phyloP scores from a whole-genome alignment of 2,329 filamentous ascomycete genomes.

The Microcyclosporella mali region DNA sequence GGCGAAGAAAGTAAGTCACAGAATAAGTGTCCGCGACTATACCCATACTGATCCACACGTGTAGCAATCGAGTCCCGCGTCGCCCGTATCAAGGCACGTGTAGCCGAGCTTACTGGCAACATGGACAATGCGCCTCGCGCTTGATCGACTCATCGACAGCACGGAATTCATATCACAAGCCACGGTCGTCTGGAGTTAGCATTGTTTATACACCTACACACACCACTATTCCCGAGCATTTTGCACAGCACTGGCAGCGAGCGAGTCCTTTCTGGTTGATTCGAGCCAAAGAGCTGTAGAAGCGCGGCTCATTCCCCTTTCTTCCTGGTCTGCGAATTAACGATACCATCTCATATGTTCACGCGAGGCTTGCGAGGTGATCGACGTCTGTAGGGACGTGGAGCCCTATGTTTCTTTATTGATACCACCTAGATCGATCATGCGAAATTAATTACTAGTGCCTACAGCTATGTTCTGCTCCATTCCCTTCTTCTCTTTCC shows the following conservation, averaged over 20 bases:
- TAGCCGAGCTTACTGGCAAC: constrained; percentile 73
- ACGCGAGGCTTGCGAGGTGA: constrained; percentile 5
- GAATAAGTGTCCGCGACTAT: background rate
- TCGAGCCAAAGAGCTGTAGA: constrained; percentile 1
- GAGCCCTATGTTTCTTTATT: constrained; percentile 3
- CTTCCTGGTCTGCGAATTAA: background rate
- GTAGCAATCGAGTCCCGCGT: constrained; percentile 94
- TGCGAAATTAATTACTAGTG: constrained; percentile 1
- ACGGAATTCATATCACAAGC: background rate
- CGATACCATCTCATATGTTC: constrained; percentile 15
- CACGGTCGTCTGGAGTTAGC: background rate
- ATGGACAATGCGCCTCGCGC: constrained; percentile 20
- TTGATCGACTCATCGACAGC: background rate
- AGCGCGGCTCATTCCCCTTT: background rate
- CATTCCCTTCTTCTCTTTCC: too few relatives aligned
- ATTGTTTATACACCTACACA: background rate
- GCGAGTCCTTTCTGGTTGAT: background rate
- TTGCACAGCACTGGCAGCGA: background rate
- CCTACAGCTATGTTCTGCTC: too few relatives aligned
- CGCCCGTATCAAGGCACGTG: constrained; percentile 93
- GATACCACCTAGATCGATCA: constrained; percentile 10
- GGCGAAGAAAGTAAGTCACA: constrained; percentile 79
- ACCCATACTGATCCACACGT: constrained; percentile 8
- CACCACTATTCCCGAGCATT: background rate
- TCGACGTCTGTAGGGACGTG: background rate